Evolutionary conservation across 768 basidiomycete genomes (phyloP), one percentile per base, ranked within the genome.

Genomic region (Termitomyces bulborhizus): DNA sequence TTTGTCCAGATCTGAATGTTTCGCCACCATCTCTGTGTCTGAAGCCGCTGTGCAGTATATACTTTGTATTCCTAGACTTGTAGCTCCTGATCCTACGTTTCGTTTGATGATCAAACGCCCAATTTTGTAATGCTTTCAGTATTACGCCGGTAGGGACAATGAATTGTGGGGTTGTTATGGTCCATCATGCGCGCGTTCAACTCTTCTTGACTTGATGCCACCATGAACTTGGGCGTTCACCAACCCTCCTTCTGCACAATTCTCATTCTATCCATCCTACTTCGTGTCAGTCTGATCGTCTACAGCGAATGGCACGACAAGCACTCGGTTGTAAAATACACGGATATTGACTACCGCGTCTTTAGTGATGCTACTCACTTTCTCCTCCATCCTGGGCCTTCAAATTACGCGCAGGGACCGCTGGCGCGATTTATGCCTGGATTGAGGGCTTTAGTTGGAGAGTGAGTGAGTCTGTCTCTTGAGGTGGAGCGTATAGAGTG

Each of bases 291-390:
- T 5, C 80, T 96, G 43, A 86, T 96, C 55, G 66, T 86, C 3
- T 96, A 94, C 68, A 93, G 91, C 65, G 89, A 90, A 72, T 93
- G 90, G 83, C 93, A 94, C 56, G 93, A 97, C 63, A 81, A 81
- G 15, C 84, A 74, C 61, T 90, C 89, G 1, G 68, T 83, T 31
- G 85, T 98, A 24, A 95, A 95, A 69, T 99, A 98, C 67, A 98
- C 97, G n/a, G 97, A 99, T 70, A 79, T 98, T 60, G 97, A 99
- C 71, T 98, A 98, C 70, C 81, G 84, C 37, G 96, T 99, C 62
- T 97, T 98, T 75, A 89, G 82, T 45, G 96, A 98, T 68, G 97
- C 97, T 4, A 85, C 93, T 1, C 74, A 71, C 41, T 92, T 90
- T 65, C 64, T 91, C 32, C 67, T 82, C 27, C 64, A 75, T 45